Evolutionary conservation across 495 filamentous ascomycete genomes (phyloP).

Genomic region (Penicillium egyptiacum): DNA sequence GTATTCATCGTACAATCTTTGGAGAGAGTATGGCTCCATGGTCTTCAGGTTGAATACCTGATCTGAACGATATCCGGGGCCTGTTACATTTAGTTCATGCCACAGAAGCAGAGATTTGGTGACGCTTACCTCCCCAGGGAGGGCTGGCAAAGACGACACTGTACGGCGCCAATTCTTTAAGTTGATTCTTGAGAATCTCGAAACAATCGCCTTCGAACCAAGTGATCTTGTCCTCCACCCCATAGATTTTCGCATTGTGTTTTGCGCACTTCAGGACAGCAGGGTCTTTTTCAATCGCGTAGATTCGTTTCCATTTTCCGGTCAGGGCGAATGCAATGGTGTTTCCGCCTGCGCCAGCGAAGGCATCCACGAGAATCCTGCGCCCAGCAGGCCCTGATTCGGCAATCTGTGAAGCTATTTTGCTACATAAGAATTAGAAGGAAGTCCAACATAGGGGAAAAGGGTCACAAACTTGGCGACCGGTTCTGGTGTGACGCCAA

Average conservation of each 20-base stretch:
- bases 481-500: conserved; percentile 90
- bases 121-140: conserved; percentile 79
- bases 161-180: conserved; percentile 50
- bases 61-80: conserved; percentile 74
- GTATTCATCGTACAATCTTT: conserved; percentile 60
- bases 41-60: conserved; percentile 78
- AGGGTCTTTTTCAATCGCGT: conserved; percentile 83
- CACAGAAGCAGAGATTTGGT: not conserved
- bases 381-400: conserved; percentile 50
- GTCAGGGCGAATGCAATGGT: conserved; percentile 88
- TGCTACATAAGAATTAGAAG: conserved; percentile 42
- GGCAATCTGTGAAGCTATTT: conserved; percentile 75
- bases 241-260: conserved; percentile 88
- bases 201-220: conserved; percentile 88
- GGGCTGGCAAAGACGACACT: conserved; percentile 85
- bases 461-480: conserved; percentile 65
- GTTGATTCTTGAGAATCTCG: conserved; percentile 50
- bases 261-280: conserved; percentile 80
- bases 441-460: not conserved
- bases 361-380: conserved; percentile 74
- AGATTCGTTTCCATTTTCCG: conserved; percentile 72
- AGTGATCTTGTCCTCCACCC: conserved; percentile 73
- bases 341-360: conserved; percentile 91
- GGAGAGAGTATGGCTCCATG: conserved; percentile 84
- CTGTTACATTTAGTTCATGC: conserved; percentile 34